These are phyloP conservation scores for Starmerella vitae DNA, from an alignment of 805 yeast species.

Conservation along the genomic window DNA sequence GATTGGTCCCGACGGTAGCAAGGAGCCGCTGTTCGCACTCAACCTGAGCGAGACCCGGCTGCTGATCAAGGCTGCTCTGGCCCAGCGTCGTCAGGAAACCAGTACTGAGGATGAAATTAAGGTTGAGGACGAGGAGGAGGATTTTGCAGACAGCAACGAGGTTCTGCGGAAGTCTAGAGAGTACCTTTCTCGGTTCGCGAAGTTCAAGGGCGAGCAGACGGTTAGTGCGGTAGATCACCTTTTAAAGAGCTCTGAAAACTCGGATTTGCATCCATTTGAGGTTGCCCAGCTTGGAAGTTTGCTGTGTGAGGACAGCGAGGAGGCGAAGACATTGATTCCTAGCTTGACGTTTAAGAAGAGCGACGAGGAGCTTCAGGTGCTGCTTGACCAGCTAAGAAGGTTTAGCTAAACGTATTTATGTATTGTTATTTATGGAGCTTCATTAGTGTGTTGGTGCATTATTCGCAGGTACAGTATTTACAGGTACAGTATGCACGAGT, in stretches of 20 bases:
- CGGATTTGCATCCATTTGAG: conserved; percentile 85
- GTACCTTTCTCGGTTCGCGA: conserved; percentile 68
- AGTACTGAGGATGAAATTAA: conserved; percentile 24
- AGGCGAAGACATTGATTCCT: conserved; percentile 88
- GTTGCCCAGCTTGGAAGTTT: conserved; percentile 79
- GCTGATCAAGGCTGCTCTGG: conserved; percentile 76
- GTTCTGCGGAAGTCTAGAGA: conserved; percentile 85
- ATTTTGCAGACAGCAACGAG: conserved; percentile 27
- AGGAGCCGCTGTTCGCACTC: conserved; percentile 64
- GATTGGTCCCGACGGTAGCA: conserved; percentile 65
- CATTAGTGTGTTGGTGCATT: too few relatives aligned
- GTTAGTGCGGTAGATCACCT: conserved; percentile 87
- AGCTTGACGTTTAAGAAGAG: conserved; percentile 68
- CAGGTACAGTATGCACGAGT: too few relatives aligned
- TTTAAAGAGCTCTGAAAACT: conserved; percentile 57
- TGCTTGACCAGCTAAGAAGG: conserved; percentile 67
- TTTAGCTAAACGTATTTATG: conserved; percentile 12
- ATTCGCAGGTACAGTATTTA: too few relatives aligned
- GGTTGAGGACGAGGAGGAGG: conserved; percentile 25
- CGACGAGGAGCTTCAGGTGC: conserved; percentile 74
- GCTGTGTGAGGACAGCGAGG: conserved; percentile 93
- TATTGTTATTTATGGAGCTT: neutral
- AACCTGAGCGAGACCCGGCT: conserved; percentile 84
- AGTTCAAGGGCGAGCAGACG: conserved; percentile 85
- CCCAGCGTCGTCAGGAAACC: conserved; percentile 49